Evolutionary conservation across 106 monocot genomes (phyloP).

Genomic region (Vanilla planifolia): DNA sequence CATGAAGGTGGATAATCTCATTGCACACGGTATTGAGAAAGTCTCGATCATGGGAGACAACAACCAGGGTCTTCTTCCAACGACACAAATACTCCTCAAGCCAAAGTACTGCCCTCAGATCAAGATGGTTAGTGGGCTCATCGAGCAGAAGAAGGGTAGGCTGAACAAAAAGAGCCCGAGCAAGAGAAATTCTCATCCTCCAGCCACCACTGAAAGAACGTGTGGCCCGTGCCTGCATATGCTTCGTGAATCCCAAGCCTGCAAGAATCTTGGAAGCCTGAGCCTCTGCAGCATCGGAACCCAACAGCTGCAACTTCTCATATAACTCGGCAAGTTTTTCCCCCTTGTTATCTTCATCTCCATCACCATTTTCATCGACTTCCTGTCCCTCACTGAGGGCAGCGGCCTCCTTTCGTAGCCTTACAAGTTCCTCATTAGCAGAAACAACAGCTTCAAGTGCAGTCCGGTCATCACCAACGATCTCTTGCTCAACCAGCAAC

Average conservation of each 20-base stretch:
- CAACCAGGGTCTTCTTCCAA: constrained; percentile 97
- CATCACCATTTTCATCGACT: constrained; percentile 6
- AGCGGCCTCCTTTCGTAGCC: constrained; percentile 33
- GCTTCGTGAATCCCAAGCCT: constrained; percentile 64
- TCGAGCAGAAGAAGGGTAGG: constrained; percentile 84
- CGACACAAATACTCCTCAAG: constrained; percentile 85
- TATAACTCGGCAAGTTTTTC: constrained; percentile 57
- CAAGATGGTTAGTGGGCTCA: constrained; percentile 95
- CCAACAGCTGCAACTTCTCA: constrained; percentile 50
- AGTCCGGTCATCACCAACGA: constrained; percentile 44
- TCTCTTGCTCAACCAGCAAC: constrained; percentile 73
- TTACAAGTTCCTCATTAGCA: constrained; percentile 60
- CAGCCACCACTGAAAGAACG: constrained; percentile 94
- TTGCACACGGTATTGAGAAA: constrained; percentile 83
- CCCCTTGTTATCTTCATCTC: constrained; percentile 25
- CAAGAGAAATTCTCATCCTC: constrained; percentile 95
- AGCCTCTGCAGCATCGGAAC: constrained; percentile 55
- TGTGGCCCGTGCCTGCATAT: constrained; percentile 77
- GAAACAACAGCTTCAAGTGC: constrained; percentile 66
- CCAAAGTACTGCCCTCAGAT: constrained; percentile 94
- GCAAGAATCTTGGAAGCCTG: constrained; percentile 74
- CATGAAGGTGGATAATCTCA: constrained; percentile 89
- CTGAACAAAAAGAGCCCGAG: constrained; percentile 84
- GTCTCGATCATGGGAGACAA: constrained; percentile 92
- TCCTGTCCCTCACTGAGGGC: constrained; percentile 7